phyloP scores from a whole-genome alignment of 1,284 basidiomycete species.

The Cutaneotrichosporon sp. region DNA sequence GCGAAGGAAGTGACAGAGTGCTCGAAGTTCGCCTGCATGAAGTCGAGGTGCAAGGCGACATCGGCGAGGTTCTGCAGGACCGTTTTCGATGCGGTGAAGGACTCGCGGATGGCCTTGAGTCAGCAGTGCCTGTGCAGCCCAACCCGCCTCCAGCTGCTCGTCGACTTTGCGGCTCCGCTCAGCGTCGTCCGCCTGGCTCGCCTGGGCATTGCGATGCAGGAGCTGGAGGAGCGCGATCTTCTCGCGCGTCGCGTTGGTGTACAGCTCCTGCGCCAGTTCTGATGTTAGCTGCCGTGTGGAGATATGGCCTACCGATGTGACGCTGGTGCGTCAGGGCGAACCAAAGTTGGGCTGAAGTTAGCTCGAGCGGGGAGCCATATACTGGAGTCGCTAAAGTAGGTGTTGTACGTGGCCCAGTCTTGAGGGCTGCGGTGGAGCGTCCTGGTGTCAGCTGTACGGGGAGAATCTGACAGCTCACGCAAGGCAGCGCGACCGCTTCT shows the following conservation, averaged over 20 bases:
- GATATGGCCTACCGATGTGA: slow-evolving; percentile 29
- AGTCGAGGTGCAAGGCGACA: background rate
- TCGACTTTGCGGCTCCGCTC: background rate
- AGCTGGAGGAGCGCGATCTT: slow-evolving; percentile 35
- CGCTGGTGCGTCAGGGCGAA: slow-evolving; percentile 34
- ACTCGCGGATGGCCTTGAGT: no score
- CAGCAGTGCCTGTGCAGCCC: background rate
- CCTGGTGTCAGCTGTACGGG: no score
- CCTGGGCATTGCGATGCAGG: slow-evolving; percentile 22
- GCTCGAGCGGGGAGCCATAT: slow-evolving; percentile 11
- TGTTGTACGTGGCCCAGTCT: slow-evolving; percentile 52
- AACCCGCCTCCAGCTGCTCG: slow-evolving; percentile 13
- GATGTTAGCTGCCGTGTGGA: background rate
- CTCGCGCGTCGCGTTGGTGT: slow-evolving; percentile 37
- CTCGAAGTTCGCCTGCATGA: background rate
- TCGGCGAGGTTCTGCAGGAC: background rate
- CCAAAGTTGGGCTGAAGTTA: slow-evolving; percentile 42
- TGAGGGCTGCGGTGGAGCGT: slow-evolving; percentile 52
- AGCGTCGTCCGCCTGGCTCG: background rate
- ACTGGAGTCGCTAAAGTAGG: slow-evolving; percentile 50
- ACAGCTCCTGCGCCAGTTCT: slow-evolving; percentile 37
- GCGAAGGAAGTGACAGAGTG: background rate
- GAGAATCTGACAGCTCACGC: slow-evolving; percentile 29
- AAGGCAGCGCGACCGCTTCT: slow-evolving; percentile 25
- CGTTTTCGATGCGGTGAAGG: no score